Evolutionary conservation across 148 eudicot species (phyloP), one percentile per base, ranked within the genome.

Genomic region (Dysphania ambrosioides): DNA sequence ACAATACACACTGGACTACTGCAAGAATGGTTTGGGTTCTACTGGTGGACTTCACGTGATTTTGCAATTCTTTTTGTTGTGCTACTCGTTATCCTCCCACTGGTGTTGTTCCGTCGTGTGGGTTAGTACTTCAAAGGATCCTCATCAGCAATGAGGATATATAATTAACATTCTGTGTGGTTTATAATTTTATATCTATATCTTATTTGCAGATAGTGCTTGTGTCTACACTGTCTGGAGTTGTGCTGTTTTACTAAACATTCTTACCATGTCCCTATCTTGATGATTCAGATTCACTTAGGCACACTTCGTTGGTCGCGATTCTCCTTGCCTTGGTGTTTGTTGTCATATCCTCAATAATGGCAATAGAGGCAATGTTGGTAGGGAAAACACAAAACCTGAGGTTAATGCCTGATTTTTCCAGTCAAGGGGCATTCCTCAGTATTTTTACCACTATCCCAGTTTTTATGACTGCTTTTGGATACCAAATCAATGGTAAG

Each of bases 11-110:
- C 86, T 42, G 99, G 99, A 57, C 61, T 92, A 72, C 79, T 95
- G 57, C 99, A 95, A 81, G 94, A 92, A 81, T 95, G 96, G 93
- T 95, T 95, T 75, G 99, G 99, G 49, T 79, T 81, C 83, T 91
- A 95, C 60, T 95, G 99, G 97, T 95, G 99, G 99, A 92, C 85
- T 75, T 80, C 97, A 3, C 99, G 99, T 0, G 82, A 87, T 70
- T 92, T 76, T 81, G 83, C 97, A 1, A 85, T 95, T 36, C 81
- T 90, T 4, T 31, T 92, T 30, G 68, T 88, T 40, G 82, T 81
- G 58, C 72, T 90, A 41, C 75, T 92, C 21, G 80, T 90, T 60
- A 79, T 95, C 82, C 89, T 92, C 75, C 99, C 99, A 6, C 80
- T 95, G 77, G 89, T 87, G 61, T 73, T 90, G 76, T 70, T 87